Conservation (phyloP, 225 moss, liverwort and hornwort genomes). For the Lunularia cruciata region DNA sequence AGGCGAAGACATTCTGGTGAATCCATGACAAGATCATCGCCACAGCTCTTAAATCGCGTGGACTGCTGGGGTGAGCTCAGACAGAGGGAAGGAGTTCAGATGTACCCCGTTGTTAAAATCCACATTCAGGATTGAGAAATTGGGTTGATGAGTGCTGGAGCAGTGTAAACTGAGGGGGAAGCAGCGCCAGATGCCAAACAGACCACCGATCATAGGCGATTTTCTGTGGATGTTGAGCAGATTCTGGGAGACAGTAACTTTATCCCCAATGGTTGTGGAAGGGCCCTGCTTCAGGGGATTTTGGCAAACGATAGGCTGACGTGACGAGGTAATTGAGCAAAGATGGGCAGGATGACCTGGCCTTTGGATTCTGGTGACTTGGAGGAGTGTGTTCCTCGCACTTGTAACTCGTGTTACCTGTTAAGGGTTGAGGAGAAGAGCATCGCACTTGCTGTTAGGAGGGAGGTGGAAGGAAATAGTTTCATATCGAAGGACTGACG, state of each 20-base stretch:
- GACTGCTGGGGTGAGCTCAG: neutral
- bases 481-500: too few species aligned
- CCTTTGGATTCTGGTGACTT: neutral
- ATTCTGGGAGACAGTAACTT: neutral
- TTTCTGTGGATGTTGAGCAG: neutral
- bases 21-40: neutral
- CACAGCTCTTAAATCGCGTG: neutral
- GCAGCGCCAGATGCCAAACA: neutral
- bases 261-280: neutral
- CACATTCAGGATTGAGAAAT: too few species aligned
- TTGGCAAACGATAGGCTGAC: neutral
- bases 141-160: neutral
- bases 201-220: neutral
- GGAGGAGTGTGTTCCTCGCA: neutral
- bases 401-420: too few species aligned
- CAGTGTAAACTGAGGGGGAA: neutral
- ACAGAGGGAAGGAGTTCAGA: too few species aligned
- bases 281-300: neutral
- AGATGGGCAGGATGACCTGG: neutral
- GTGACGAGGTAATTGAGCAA: neutral
- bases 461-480: too few species aligned
- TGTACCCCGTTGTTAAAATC: too few species aligned
- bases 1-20: neutral
- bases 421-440: too few species aligned
- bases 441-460: too few species aligned